A percentile compares a stretch with the other conserved stretches of the same genome.
phyloP scores from a whole-genome alignment of 345 rosid species.

The Eucalyptus cloeziana region DNA sequence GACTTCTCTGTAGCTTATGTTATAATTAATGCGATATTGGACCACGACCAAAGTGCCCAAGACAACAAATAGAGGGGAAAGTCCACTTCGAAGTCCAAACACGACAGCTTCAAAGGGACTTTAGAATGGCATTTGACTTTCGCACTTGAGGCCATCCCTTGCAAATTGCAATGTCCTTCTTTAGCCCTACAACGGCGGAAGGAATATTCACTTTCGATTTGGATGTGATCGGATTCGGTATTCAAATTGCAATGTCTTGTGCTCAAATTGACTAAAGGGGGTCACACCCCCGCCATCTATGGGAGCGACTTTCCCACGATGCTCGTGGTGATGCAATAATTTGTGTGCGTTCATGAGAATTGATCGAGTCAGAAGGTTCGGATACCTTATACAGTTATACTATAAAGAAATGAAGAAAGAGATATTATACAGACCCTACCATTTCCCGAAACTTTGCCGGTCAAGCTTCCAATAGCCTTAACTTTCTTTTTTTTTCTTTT shows the following conservation, averaged over 20 bases:
- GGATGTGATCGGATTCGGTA: background rate
- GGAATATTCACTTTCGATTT: background rate
- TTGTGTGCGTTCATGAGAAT: background rate
- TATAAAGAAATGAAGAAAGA: too few relatives aligned
- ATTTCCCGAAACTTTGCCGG: too few relatives aligned
- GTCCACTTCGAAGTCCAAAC: background rate
- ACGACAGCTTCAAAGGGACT: background rate
- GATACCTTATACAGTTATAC: too few relatives aligned
- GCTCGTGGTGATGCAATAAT: too few relatives aligned
- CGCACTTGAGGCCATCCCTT: background rate
- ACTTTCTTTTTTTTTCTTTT: too few relatives aligned
- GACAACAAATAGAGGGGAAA: accelerated
- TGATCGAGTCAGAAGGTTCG: accelerated
- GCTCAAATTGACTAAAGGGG: background rate
- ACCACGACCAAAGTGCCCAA: background rate
- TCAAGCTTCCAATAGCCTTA: too few relatives aligned
- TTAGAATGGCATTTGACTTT: background rate
- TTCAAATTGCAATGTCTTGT: background rate
- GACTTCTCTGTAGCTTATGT: background rate
- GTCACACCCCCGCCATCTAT: background rate
- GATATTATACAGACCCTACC: too few relatives aligned
- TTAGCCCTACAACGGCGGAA: background rate
- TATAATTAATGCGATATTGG: background rate
- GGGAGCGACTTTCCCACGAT: background rate
- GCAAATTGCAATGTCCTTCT: background rate